Base-by-base conservation (phyloP, 306 rosid species). In the Prosopis cineraria region DNA sequence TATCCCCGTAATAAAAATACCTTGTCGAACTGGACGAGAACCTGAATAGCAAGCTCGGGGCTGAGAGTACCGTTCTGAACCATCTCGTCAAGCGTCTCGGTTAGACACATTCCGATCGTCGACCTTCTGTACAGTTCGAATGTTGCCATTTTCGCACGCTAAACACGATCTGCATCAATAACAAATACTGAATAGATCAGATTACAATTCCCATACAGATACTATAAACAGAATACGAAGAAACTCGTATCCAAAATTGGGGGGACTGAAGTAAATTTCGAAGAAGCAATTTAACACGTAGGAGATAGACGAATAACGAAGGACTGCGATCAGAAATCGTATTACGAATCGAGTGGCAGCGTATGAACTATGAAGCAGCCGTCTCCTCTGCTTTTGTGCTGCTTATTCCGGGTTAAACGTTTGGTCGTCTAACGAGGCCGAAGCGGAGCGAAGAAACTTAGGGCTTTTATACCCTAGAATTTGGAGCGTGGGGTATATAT, bases 21-120 rank as follows among this genome's bases (percentile, higher is more conserved):
- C 98, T 92, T 92, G 70, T 95, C 98, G 80, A 95, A 95, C 90
- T 91, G 98, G 13, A 92, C 92, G 19, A 92, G 98, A 84, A 95
- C 95, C 87, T 95, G 91, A 81, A 95, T 89, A n/a, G 98, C 98
- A 56, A 88, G 89, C 80, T 95, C 98, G 3, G 98, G 98, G 81
- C 86, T 88, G 73, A 91, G 97, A 59, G 98, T 91, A 27, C 97
- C 95, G 33, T 30, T 89, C 84, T 76, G 89, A 81, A 95, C 98
- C 98, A 95, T 92, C 84, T 89, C 98, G 33, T 92, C 98, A 90
- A 92, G 82, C 76, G 97, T 91, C 83, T 95, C 97, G 5, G 95
- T 92, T 55, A 92, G 82, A 72, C 97, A 92, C 91, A 90, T 89
- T 82, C 97, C 97, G 79, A 92, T 90, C 81, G 93, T 90, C 70